Evolutionary conservation across 1,284 basidiomycete species (phyloP), one percentile per base, ranked within the genome.

Genomic region (Thelephora terrestris): DNA sequence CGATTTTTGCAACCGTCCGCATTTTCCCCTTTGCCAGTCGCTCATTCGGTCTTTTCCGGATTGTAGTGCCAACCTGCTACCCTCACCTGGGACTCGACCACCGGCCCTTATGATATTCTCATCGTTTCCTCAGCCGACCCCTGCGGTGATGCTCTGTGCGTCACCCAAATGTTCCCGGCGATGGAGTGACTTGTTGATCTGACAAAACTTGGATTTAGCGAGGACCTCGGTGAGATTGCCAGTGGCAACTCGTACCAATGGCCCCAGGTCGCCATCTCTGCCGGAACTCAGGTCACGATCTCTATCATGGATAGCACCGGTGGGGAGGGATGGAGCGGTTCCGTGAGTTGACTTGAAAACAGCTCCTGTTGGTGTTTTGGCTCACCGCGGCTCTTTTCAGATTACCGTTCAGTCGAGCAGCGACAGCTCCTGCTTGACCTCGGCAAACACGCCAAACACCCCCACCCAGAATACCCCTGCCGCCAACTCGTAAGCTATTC

Each of bases 251-350:
- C 12, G 20, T n/a, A 12, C 65, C 62, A 44, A 58, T 73, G 24
- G 66, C 64, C 75, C 73, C 71, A 59, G 7, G 70, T 71, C 47
- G 61, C 61, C 48, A 42, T 85, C 43, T 55, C 72, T 32, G 69
- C 72, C 18, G 78, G 79, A 36, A 69, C 68, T 21, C 52, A 67
- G 35, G 67, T 82, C 46, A 62, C 71, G 57, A 54, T 85, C 45
- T 79, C 74, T n/a, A 55, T 86, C 17, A 61, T 74, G 51, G 82
- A 86, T 58, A 57, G 64, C 5, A 49, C 57, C 34, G 74, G 68
- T 38, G 58, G 78, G 1, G 81, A 86, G 57, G 81, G 74, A 4
- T 89, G 83, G 84, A 78, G 74, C 55, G 69, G 67, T 46, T 55
- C 55, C 10, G 85, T 86, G 52, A 57, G 78, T 62, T 20, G 47